Conservation (phyloP, 345 rosid genomes). For the Draba incana region DNA sequence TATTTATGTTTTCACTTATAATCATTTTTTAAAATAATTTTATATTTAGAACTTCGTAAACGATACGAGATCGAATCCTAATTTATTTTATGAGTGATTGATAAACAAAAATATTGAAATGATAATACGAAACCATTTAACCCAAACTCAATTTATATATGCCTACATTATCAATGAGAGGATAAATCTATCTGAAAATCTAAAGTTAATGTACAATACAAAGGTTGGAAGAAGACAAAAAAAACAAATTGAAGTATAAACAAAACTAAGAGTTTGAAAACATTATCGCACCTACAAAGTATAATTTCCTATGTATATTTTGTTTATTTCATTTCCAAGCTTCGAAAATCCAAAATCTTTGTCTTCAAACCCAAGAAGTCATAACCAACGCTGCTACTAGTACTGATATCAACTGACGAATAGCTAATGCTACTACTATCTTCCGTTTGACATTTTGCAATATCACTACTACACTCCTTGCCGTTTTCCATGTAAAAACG, state of each 20-base stretch:
- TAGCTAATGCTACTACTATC: constrained; percentile 39
- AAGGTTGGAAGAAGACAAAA: not conserved
- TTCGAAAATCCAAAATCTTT: constrained; percentile 63
- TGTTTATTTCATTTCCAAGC: constrained; percentile 64
- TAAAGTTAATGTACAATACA: constrained; percentile 24
- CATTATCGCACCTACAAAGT: constrained; percentile 20
- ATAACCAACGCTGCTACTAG: constrained; percentile 44
- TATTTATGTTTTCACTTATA: no score
- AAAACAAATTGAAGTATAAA: not conserved
- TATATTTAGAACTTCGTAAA: no score
- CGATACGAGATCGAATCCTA: no score
- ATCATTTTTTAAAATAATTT: no score
- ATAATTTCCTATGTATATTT: not conserved
- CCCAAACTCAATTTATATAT: constrained; percentile 2
- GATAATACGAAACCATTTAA: not conserved
- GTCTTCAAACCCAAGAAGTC: constrained; percentile 83
- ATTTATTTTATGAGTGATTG: no score
- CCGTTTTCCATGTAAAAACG: constrained; percentile 58
- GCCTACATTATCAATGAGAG: constrained; percentile 17
- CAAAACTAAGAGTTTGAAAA: constrained; percentile 5
- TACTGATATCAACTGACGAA: constrained; percentile 32
- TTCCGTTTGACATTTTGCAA: constrained; percentile 35
- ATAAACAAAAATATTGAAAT: not conserved
- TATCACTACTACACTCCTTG: constrained; percentile 58
- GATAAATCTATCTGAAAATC: not conserved